Conservation (phyloP, 768 basidiomycete genomes). For the Rhizopogon rudus region DNA sequence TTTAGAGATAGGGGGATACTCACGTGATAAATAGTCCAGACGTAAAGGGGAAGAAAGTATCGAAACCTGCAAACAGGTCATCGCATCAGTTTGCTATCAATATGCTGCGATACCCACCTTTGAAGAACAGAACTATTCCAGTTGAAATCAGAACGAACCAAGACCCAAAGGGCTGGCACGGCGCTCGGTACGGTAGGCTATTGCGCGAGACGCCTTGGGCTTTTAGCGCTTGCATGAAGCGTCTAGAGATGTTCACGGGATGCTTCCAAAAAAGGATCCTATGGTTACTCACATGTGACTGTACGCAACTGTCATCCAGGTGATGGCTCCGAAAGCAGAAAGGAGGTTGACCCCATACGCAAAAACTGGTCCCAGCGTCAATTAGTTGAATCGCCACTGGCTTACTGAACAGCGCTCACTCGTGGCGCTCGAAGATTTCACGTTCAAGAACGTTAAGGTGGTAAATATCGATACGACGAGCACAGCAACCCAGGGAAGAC, state of each 20-base stretch:
- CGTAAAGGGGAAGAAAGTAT: slow-evolving; percentile 41
- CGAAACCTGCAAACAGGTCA: slow-evolving; percentile 23
- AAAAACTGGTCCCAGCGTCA: slow-evolving; percentile 16
- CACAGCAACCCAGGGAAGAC: slow-evolving; percentile 42
- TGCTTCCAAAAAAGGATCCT: background rate
- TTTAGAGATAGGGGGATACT: slow-evolving; percentile 15
- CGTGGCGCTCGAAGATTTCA: slow-evolving; percentile 45
- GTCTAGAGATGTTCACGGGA: slow-evolving; percentile 25
- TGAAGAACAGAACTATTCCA: slow-evolving; percentile 52
- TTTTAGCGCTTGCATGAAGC: slow-evolving; percentile 45
- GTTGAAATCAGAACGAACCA: slow-evolving; percentile 57
- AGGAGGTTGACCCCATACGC: slow-evolving; percentile 37
- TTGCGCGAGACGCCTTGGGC: slow-evolving; percentile 40
- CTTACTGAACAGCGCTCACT: slow-evolving; percentile 27
- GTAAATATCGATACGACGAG: slow-evolving; percentile 52
- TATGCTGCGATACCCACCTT: slow-evolving; percentile 40
- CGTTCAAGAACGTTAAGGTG: slow-evolving; percentile 56
- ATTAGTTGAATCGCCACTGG: background rate
- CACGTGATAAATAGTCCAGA: slow-evolving; percentile 57
- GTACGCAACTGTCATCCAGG: slow-evolving; percentile 44
- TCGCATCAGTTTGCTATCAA: slow-evolving; percentile 35
- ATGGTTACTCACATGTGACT: slow-evolving; percentile 50
- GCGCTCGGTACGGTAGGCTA: slow-evolving; percentile 48
- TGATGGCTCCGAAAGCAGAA: slow-evolving; percentile 36
- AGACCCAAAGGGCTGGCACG: slow-evolving; percentile 57